A percentile compares a stretch with the other conserved stretches of the same genome.
phyloP scores from a whole-genome alignment of 176 grass and related monocot species.

The Elymus sibiricus region DNA sequence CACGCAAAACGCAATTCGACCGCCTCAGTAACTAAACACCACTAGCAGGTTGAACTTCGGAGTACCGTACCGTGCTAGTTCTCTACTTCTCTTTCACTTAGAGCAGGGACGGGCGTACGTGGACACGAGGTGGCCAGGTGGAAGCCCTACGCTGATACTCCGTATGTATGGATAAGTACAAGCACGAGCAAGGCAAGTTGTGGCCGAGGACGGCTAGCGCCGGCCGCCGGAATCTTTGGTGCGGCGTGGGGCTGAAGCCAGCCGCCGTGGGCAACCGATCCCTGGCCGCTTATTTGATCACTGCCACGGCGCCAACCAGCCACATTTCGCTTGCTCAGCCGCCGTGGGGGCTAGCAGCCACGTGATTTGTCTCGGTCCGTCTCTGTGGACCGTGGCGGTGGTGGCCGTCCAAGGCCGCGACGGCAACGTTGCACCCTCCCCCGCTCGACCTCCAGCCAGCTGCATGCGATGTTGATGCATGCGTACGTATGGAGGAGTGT shows the following conservation, averaged over 20 bases:
- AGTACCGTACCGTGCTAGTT: too few relatives aligned
- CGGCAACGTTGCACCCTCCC: neutral
- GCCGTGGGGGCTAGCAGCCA: neutral
- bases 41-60: too few relatives aligned
- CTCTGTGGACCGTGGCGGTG: too few relatives aligned
- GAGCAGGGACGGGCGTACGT: too few relatives aligned
- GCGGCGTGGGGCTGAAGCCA: neutral
- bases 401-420: neutral
- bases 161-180: constrained; percentile 19
- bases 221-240: neutral
- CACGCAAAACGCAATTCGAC: too few relatives aligned
- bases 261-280: neutral
- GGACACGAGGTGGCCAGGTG: too few relatives aligned
- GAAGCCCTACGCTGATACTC: too few relatives aligned
- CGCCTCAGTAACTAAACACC: too few relatives aligned
- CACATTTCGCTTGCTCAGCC: neutral
- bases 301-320: neutral
- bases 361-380: neutral
- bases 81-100: too few relatives aligned
- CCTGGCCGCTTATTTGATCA: constrained; percentile 18
- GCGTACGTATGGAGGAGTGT: neutral
- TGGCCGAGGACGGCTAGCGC: constrained; percentile 24
- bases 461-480: neutral
- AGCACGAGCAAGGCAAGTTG: neutral
- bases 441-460: neutral